Percentiles rank a stretch among this genome's conserved stretches.
These are phyloP conservation scores for Inonotus obliquus DNA, from an alignment of 1,284 basidiomycete species.

Conservation along the genomic window DNA sequence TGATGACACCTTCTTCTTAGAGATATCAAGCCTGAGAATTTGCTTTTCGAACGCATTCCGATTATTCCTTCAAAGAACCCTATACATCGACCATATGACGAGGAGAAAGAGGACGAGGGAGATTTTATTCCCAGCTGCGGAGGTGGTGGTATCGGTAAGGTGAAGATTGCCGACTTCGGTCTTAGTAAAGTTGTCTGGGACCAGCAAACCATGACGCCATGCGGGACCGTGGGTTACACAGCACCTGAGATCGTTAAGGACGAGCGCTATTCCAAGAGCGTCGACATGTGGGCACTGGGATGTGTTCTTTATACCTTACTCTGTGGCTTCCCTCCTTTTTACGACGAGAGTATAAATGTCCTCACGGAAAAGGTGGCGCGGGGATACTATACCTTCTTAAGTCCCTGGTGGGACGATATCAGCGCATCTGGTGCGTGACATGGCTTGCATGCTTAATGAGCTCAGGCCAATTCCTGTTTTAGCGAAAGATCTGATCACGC, in stretches of 20 bases:
- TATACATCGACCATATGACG: conserved; percentile 86
- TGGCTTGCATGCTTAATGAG: background rate
- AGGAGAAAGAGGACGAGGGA: conserved; percentile 98
- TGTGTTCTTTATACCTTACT: conserved; percentile 98
- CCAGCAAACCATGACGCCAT: conserved; percentile 98
- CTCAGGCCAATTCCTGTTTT: conserved; percentile 13
- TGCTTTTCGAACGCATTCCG: conserved; percentile 92
- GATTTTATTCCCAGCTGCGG: conserved; percentile 90
- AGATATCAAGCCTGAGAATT: conserved; percentile 98
- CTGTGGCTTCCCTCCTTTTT: conserved; percentile 99
- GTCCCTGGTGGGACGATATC: conserved; percentile 99
- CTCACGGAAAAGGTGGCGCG: conserved; percentile 97
- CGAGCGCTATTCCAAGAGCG: conserved; percentile 96
- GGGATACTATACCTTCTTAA: conserved; percentile 97
- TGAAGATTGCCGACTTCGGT: conserved; percentile 99
- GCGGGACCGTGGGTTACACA: conserved; percentile 98
- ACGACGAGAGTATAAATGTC: conserved; percentile 98
- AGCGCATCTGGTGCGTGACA: conserved; percentile 60
- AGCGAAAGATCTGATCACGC: conserved; percentile 95
- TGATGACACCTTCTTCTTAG: conserved; percentile 25
- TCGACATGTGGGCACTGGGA: conserved; percentile 99
- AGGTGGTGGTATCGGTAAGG: conserved; percentile 94
- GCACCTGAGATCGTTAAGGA: conserved; percentile 99
- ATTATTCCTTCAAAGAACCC: conserved; percentile 84
- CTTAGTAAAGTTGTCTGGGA: conserved; percentile 99